Evolutionary conservation across 192 early-diverging fungal species (phyloP).

Genomic region (Backusella sp.): DNA sequence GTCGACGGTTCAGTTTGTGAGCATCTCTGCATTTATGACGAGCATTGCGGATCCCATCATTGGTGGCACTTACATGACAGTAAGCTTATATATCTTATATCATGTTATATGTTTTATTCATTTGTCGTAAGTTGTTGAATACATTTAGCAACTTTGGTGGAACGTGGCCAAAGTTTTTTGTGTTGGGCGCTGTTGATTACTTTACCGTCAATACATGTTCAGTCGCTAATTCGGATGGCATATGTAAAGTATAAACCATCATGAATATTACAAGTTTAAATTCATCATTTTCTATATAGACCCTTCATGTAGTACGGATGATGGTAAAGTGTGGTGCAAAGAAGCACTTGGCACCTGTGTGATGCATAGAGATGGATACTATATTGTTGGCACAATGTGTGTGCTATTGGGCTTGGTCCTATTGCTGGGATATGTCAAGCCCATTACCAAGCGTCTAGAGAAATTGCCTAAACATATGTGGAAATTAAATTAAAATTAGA

Average conservation of each 20-base stretch:
- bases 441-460: conserved; percentile 60
- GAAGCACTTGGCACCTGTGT: not conserved
- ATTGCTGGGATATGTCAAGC: conserved; percentile 59
- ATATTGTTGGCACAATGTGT: conserved; percentile 70
- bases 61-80: conserved; percentile 88
- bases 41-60: conserved; percentile 94
- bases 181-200: conserved; percentile 87
- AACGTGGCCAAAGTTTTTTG: conserved; percentile 94
- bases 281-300: not conserved
- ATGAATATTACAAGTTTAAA: too few species aligned
- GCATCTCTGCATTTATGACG: conserved; percentile 92
- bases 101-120: not conserved
- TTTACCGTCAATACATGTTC: conserved; percentile 81
- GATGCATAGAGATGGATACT: conserved; percentile 88
- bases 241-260: not conserved
- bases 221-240: conserved; percentile 36
- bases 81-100: conserved; percentile 38
- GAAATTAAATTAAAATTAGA: conserved; percentile 11
- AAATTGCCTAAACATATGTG: conserved; percentile 34
- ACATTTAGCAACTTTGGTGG: conserved; percentile 97
- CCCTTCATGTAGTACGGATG: not conserved
- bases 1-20: conserved; percentile 94
- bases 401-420: conserved; percentile 61
- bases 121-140: conserved; percentile 66
- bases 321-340: not conserved